A percentile compares a stretch with the other conserved stretches of the same genome.
These are phyloP conservation scores for Lactarius hatsudake DNA, from an alignment of 768 basidiomycete species.

Conservation along the genomic window DNA sequence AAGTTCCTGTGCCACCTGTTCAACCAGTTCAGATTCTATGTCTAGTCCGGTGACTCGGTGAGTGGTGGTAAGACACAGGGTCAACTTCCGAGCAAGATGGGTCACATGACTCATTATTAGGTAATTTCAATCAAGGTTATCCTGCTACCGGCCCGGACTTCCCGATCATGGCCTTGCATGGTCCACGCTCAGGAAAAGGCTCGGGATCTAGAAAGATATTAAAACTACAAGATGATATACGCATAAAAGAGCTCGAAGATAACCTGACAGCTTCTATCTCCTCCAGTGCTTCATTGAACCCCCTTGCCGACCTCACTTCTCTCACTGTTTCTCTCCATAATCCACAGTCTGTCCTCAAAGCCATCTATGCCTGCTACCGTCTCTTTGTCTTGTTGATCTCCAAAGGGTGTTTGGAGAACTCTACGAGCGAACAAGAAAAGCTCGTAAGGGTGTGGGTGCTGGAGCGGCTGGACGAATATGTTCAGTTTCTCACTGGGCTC, in stretches of 20 bases:
- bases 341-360: constrained; percentile 63
- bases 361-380: constrained; percentile 79
- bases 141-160: not conserved
- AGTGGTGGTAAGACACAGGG: too few species aligned
- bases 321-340: constrained; percentile 48
- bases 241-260: constrained; percentile 51
- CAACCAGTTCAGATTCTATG: too few species aligned
- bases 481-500: constrained; percentile 63
- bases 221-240: constrained; percentile 26
- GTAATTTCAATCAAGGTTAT: too few species aligned
- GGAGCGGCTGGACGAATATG: constrained; percentile 69
- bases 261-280: constrained; percentile 53
- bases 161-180: constrained; percentile 21
- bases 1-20: too few species aligned
- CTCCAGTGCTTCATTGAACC: constrained; percentile 66
- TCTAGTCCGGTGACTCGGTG: too few species aligned
- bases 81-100: too few species aligned
- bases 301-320: constrained; percentile 69
- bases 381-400: constrained; percentile 65
- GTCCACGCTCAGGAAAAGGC: constrained; percentile 3
- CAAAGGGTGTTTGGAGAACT: constrained; percentile 50
- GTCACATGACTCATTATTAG: too few species aligned
- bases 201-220: constrained; percentile 30
- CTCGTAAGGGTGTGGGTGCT: constrained; percentile 76
- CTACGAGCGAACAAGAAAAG: constrained; percentile 55